Evolutionary conservation across 148 eudicot species (phyloP).

Genomic region (Rhododendron kiyosumense): DNA sequence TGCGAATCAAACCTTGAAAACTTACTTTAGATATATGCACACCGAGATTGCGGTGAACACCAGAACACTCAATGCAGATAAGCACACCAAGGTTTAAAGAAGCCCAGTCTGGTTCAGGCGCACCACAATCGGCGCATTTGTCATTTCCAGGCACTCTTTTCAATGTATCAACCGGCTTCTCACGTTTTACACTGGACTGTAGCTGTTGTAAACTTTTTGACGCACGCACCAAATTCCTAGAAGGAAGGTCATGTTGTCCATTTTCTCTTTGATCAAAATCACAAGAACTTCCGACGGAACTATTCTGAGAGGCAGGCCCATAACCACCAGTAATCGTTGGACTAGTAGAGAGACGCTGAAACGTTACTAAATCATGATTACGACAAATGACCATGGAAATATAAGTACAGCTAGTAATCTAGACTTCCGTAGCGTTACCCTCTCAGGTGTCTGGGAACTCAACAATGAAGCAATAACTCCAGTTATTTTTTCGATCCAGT

Average conservation of each 20-base stretch:
- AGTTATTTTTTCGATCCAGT: constrained; percentile 93
- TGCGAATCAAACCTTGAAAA: constrained; percentile 1
- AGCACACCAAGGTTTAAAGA: constrained; percentile 93
- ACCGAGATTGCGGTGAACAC: constrained; percentile 97
- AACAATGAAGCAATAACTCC: constrained; percentile 84
- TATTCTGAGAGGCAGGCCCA: constrained; percentile 30
- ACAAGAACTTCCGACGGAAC: constrained; percentile 48
- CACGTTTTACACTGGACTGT: constrained; percentile 37
- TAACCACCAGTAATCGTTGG: constrained; percentile 11
- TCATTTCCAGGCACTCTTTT: constrained; percentile 74
- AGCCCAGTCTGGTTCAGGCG: constrained; percentile 98
- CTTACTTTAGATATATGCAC: constrained; percentile 96
- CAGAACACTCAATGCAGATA: constrained; percentile 96
- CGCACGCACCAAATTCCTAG: constrained; percentile 26
- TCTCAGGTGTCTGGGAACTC: constrained; percentile 66
- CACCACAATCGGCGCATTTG: constrained; percentile 96
- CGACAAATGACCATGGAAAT: background rate
- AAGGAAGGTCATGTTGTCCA: constrained; percentile 34
- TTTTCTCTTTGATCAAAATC: constrained; percentile 22
- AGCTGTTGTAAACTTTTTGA: constrained; percentile 61
- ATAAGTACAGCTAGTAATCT: background rate
- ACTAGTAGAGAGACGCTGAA: constrained; percentile 50
- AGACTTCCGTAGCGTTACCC: constrained; percentile 35
- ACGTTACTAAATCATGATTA: constrained; percentile 18
- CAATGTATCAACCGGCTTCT: constrained; percentile 68